A percentile compares a stretch with the other conserved stretches of the same genome.
These are phyloP conservation scores for Annulohypoxylon bovei DNA, from an alignment of 495 filamentous ascomycete genomes.

Conservation along the genomic window DNA sequence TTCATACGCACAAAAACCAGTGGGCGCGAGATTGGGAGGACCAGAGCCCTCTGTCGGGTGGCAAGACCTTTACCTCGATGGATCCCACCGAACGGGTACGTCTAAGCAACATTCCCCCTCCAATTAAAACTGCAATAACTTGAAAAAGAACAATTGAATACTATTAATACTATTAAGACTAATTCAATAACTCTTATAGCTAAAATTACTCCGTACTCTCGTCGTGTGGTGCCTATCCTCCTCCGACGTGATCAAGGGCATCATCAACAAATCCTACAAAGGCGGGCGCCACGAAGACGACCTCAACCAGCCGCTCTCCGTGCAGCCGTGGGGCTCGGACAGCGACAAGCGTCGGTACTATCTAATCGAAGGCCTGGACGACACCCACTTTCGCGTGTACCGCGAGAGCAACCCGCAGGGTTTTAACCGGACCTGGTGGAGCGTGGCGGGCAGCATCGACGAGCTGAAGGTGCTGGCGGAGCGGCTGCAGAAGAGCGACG, in stretches of 20 bases:
- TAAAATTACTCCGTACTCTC: conserved; percentile 82
- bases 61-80: conserved; percentile 81
- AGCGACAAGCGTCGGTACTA: conserved; percentile 91
- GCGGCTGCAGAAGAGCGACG: conserved; percentile 77
- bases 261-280: conserved; percentile 91
- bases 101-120: conserved; percentile 10
- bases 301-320: conserved; percentile 88
- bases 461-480: conserved; percentile 79
- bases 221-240: conserved; percentile 90
- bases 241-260: conserved; percentile 81
- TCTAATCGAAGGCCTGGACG: conserved; percentile 92
- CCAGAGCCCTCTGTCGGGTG: conserved; percentile 83
- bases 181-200: conserved; percentile 55
- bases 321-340: conserved; percentile 94
- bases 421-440: conserved; percentile 87
- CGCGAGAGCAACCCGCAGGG: conserved; percentile 87
- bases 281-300: conserved; percentile 89
- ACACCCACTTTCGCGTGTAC: conserved; percentile 94
- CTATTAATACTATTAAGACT: too few relatives aligned
- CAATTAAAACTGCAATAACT: background rate
- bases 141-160: background rate
- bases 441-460: conserved; percentile 87
- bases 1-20: conserved; percentile 83
- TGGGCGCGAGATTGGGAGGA: conserved; percentile 90
- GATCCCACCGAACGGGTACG: conserved; percentile 81